Evolutionary conservation across 2,329 filamentous ascomycete species (phyloP).

Genomic region (Talaromyces sp.): DNA sequence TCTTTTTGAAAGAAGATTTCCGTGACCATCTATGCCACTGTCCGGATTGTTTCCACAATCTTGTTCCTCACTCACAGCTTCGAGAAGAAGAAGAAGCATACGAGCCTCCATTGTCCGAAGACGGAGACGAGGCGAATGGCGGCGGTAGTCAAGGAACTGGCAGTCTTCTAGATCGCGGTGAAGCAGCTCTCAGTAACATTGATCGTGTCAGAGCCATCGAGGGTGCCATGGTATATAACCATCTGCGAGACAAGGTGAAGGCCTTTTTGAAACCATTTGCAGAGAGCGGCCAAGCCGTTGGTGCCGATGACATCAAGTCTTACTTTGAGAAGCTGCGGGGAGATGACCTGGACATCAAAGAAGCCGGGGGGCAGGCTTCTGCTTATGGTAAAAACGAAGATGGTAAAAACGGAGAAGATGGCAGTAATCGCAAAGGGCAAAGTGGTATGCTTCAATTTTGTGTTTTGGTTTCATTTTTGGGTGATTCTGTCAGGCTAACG

Average conservation of each 20-base stretch:
- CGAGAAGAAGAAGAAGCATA: slow-evolving; percentile 93
- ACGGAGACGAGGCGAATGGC: slow-evolving; percentile 44
- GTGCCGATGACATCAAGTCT: slow-evolving; percentile 90
- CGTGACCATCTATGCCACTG: slow-evolving; percentile 80
- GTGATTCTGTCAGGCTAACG: background rate
- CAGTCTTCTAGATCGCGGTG: slow-evolving; percentile 82
- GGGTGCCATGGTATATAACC: slow-evolving; percentile 97
- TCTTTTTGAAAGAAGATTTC: slow-evolving; percentile 78
- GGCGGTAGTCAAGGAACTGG: slow-evolving; percentile 64
- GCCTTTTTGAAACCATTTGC: slow-evolving; percentile 91
- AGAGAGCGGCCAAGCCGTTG: slow-evolving; percentile 79
- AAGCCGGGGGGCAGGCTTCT: slow-evolving; percentile 53
- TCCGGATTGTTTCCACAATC: slow-evolving; percentile 67
- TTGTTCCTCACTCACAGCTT: slow-evolving; percentile 70
- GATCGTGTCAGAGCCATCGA: slow-evolving; percentile 92
- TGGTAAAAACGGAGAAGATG: slow-evolving; percentile 17
- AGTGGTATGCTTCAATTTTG: slow-evolving; percentile 34
- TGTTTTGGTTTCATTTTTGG: background rate
- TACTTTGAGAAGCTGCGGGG: slow-evolving; percentile 94
- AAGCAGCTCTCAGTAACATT: slow-evolving; percentile 84
- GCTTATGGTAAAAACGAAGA: slow-evolving; percentile 25
- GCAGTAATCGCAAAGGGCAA: slow-evolving; percentile 39
- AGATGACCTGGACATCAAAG: slow-evolving; percentile 68
- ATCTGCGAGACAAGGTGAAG: slow-evolving; percentile 93
- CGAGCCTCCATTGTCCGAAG: slow-evolving; percentile 78